Conservation (phyloP, 805 yeast species). For the Hanseniaspora hatyaiensis region DNA sequence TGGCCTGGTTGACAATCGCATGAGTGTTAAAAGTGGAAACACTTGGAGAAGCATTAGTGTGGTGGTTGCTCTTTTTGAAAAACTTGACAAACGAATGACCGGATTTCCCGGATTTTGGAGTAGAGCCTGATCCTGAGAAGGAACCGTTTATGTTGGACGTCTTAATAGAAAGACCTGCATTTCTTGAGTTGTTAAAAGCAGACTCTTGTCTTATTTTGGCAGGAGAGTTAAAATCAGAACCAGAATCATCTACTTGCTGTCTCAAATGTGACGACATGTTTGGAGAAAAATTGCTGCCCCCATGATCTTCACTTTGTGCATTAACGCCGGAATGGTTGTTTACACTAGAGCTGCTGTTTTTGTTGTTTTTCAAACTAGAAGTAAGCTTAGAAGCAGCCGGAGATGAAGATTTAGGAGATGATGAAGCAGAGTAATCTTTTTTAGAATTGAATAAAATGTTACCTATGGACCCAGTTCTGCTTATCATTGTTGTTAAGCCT, state of each 20-base stretch:
- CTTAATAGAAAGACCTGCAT: conserved; percentile 1
- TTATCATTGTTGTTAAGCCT: conserved; percentile 20
- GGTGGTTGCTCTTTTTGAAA: conserved; percentile 9
- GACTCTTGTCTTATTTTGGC: conserved; percentile 28
- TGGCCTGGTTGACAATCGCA: conserved; percentile 13
- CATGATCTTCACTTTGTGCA: too few species aligned
- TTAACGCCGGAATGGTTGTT: too few species aligned
- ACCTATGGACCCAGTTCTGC: conserved; percentile 29
- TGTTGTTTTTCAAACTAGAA: conserved; percentile 12
- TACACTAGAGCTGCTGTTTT: conserved; percentile 1
- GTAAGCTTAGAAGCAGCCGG: conserved; percentile 9
- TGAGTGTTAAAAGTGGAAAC: conserved; percentile 17
- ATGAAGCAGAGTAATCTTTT: conserved; percentile 15
- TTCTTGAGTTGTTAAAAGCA: conserved; percentile 29
- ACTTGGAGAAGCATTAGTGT: conserved; percentile 12
- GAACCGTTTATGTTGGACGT: not conserved
- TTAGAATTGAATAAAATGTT: conserved; percentile 27
- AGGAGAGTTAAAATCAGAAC: conserved; percentile 20
- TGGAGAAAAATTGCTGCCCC: too few species aligned
- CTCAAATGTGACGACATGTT: not conserved
- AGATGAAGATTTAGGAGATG: conserved; percentile 16
- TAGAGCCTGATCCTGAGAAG: not conserved
- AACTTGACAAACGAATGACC: conserved; percentile 13
- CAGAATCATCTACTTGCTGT: conserved; percentile 20
- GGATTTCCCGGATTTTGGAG: conserved; percentile 11